phyloP scores from a whole-genome alignment of 192 early-diverging fungal genomes.

The Linnemannia zychae region DNA sequence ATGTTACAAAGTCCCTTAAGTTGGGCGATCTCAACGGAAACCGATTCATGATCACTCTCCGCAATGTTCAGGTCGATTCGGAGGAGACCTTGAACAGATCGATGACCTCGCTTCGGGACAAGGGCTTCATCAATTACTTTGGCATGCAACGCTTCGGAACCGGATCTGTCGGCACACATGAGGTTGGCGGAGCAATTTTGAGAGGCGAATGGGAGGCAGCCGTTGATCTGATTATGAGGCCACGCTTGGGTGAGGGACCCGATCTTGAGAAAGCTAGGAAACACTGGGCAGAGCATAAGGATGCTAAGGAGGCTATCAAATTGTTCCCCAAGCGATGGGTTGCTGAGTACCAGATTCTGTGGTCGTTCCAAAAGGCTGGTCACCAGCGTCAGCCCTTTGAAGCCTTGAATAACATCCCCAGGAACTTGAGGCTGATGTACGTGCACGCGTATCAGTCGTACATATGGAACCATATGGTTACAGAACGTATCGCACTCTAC shows the following conservation, averaged over 20 bases:
- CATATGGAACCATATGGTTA: slow-evolving; percentile 92
- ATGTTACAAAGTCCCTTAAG: slow-evolving; percentile 71
- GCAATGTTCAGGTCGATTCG: slow-evolving; percentile 66
- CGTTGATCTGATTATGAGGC: slow-evolving; percentile 84
- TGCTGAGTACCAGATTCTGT: slow-evolving; percentile 83
- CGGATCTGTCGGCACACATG: slow-evolving; percentile 81
- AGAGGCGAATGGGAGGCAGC: slow-evolving; percentile 79
- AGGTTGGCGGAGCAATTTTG: slow-evolving; percentile 83
- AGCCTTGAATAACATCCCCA: slow-evolving; percentile 84
- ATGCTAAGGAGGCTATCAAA: slow-evolving; percentile 72
- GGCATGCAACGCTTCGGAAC: slow-evolving; percentile 99
- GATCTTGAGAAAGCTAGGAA: slow-evolving; percentile 75
- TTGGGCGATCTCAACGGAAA: slow-evolving; percentile 93
- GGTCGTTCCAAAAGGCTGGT: slow-evolving; percentile 63
- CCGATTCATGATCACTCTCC: slow-evolving; percentile 88
- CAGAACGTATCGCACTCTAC: slow-evolving; percentile 76
- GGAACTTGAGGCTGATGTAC: slow-evolving; percentile 92
- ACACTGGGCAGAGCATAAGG: slow-evolving; percentile 72
- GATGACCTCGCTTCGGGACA: slow-evolving; percentile 72
- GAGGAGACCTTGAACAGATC: slow-evolving; percentile 65
- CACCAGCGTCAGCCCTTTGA: slow-evolving; percentile 62
- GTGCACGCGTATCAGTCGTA: slow-evolving; percentile 96
- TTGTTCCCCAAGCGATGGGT: slow-evolving; percentile 75
- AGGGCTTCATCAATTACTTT: slow-evolving; percentile 98
- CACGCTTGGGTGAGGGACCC: slow-evolving; percentile 80